These are phyloP conservation scores for Globisporangium ultimum DNA, from an alignment of 352 stramenopile genomes.

Conservation along the genomic window DNA sequence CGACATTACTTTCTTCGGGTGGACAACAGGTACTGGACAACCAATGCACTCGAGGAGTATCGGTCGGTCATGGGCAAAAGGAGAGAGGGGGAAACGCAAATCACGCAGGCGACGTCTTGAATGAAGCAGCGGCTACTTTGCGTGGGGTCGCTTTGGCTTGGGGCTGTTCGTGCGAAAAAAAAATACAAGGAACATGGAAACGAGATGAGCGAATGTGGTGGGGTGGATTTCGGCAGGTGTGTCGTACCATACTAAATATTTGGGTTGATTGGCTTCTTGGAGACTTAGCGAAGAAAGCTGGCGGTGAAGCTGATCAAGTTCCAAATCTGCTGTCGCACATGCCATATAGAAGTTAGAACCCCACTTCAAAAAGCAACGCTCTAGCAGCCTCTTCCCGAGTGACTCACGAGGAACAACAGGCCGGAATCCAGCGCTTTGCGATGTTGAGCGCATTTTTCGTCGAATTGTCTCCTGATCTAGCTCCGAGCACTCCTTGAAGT, in stretches of 20 bases:
- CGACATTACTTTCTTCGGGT: neutral
- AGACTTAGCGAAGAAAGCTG: conserved; percentile 22
- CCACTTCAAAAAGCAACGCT: neutral
- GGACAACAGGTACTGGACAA: conserved; percentile 10
- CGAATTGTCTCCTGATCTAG: conserved; percentile 69
- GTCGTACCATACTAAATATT: conserved; percentile 30
- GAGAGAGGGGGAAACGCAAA: conserved; percentile 1
- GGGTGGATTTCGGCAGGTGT: neutral
- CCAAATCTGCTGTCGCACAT: conserved; percentile 10
- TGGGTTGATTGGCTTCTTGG: conserved; percentile 21
- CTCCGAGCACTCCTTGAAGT: conserved; percentile 73
- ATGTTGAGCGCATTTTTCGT: conserved; percentile 69
- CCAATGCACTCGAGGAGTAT: neutral
- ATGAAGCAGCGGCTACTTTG: conserved; percentile 11
- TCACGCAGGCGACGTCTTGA: conserved; percentile 11
- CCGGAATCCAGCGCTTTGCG: conserved; percentile 61
- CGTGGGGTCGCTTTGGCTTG: conserved; percentile 21
- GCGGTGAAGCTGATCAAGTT: conserved; percentile 17
- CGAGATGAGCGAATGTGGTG: neutral
- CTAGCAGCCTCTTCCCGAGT: neutral
- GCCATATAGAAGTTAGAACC: neutral
- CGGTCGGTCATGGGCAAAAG: conserved; percentile 1
- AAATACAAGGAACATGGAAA: neutral
- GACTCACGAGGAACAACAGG: conserved; percentile 64
- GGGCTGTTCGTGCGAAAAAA: conserved; percentile 9